Conservation (phyloP, 2,329 filamentous ascomycete genomes). For the Colletotrichum sp. region DNA sequence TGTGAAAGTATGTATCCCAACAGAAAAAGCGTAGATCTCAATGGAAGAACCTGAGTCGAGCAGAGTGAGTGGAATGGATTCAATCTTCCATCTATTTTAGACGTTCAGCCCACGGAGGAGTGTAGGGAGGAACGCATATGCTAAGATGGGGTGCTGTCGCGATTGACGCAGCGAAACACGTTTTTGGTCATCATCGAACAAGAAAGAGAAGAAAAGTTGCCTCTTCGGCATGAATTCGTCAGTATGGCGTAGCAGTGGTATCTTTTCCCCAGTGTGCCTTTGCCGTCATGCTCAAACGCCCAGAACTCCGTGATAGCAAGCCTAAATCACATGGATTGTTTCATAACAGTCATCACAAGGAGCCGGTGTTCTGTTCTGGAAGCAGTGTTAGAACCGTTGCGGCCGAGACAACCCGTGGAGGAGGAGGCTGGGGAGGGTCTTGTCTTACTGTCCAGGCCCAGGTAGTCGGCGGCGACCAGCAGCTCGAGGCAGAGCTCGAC, state of each 20-base stretch:
- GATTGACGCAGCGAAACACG: neutral
- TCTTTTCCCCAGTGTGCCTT: neutral
- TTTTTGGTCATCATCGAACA: neutral
- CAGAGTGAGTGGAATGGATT: constrained; percentile 58
- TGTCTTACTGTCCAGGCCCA: constrained; percentile 68
- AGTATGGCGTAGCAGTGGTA: constrained; percentile 15
- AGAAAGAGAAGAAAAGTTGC: neutral
- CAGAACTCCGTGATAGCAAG: constrained; percentile 29
- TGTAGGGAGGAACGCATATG: constrained; percentile 57
- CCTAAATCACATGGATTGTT: constrained; percentile 23
- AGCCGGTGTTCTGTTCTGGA: constrained; percentile 21
- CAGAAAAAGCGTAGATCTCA: constrained; percentile 54
- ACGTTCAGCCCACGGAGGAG: constrained; percentile 58
- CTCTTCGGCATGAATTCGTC: constrained; percentile 2
- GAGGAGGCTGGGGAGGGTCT: neutral
- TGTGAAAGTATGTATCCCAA: constrained; percentile 40
- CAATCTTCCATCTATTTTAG: constrained; percentile 60
- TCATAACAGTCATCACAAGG: constrained; percentile 7
- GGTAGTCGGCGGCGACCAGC: constrained; percentile 77
- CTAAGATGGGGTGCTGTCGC: constrained; percentile 47
- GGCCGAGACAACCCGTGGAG: neutral
- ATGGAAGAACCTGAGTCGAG: constrained; percentile 45
- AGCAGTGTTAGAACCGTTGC: neutral
- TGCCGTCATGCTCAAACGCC: constrained; percentile 1
- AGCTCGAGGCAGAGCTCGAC: constrained; percentile 80